These are phyloP conservation scores for Termitomyces sp. DNA, from an alignment of 768 basidiomycete species.

Conservation along the genomic window DNA sequence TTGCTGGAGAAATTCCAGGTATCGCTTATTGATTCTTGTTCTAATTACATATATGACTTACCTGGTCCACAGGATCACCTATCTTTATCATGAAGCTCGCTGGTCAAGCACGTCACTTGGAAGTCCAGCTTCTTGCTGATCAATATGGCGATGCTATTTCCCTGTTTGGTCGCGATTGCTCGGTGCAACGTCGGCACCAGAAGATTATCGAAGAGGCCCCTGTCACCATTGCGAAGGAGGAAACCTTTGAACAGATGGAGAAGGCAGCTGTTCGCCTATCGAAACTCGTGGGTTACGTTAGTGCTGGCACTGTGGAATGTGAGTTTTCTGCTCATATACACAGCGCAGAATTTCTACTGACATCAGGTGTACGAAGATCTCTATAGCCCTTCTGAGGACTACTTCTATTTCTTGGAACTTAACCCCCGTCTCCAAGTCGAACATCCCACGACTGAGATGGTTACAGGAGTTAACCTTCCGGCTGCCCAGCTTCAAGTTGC, in stretches of 20 bases:
- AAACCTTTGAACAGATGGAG: slow-evolving; percentile 96
- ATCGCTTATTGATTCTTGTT: slow-evolving; percentile 9
- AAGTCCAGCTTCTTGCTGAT: slow-evolving; percentile 97
- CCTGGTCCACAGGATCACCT: slow-evolving; percentile 66
- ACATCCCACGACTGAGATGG: slow-evolving; percentile 99
- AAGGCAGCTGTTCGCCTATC: slow-evolving; percentile 98
- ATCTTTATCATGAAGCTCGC: slow-evolving; percentile 99
- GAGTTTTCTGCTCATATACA: slow-evolving; percentile 21
- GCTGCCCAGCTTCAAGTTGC: slow-evolving; percentile 96
- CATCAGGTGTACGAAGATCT: slow-evolving; percentile 53
- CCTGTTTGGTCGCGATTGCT: slow-evolving; percentile 98
- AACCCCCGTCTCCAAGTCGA: slow-evolving; percentile 99
- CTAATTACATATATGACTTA: slow-evolving; percentile 7
- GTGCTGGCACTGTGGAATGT: slow-evolving; percentile 99
- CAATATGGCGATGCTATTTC: slow-evolving; percentile 99
- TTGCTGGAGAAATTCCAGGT: slow-evolving; percentile 97
- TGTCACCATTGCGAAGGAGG: slow-evolving; percentile 91
- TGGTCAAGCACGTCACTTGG: slow-evolving; percentile 93
- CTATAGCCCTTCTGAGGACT: slow-evolving; percentile 89
- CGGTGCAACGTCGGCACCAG: slow-evolving; percentile 97
- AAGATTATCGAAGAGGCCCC: slow-evolving; percentile 99
- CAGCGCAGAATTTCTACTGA: slow-evolving; percentile 4
- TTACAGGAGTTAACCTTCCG: slow-evolving; percentile 96
- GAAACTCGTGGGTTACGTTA: slow-evolving; percentile 97
- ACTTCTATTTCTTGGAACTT: slow-evolving; percentile 96